phyloP scores from a whole-genome alignment of 2,329 filamentous ascomycete species.

The Cercospora zeina region DNA sequence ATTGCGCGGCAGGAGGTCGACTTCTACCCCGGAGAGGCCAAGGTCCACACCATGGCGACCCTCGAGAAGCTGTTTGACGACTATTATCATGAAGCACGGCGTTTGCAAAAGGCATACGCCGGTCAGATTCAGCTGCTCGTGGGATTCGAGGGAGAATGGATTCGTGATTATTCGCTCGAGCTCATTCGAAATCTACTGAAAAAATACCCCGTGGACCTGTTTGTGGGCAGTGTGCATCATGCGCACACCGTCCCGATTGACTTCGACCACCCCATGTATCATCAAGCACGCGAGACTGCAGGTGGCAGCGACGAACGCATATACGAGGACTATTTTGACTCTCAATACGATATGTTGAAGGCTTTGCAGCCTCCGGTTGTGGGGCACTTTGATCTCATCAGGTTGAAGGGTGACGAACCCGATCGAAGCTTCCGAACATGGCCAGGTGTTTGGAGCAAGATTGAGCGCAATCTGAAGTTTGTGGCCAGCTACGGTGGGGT shows the following conservation, averaged over 20 bases:
- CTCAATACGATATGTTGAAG: conserved; percentile 77
- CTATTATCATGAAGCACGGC: conserved; percentile 73
- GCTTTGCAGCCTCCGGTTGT: conserved; percentile 73
- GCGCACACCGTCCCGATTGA: conserved; percentile 85
- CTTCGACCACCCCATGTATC: conserved; percentile 70
- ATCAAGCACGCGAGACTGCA: conserved; percentile 57
- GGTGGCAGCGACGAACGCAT: conserved; percentile 70
- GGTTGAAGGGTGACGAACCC: conserved; percentile 72
- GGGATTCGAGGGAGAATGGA: conserved; percentile 93
- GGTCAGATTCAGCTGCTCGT: conserved; percentile 73
- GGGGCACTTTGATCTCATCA: conserved; percentile 90
- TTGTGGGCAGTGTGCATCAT: conserved; percentile 91
- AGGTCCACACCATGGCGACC: conserved; percentile 45
- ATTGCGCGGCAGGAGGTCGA: conserved; percentile 81
- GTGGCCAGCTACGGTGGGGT: conserved; percentile 74
- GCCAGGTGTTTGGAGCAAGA: conserved; percentile 67
- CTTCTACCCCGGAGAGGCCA: conserved; percentile 82
- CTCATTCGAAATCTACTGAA: conserved; percentile 61
- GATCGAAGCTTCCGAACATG: conserved; percentile 51
- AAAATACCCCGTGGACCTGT: conserved; percentile 74
- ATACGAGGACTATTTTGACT: conserved; percentile 83
- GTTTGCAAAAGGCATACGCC: conserved; percentile 70
- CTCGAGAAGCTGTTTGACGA: conserved; percentile 61
- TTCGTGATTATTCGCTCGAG: conserved; percentile 65
- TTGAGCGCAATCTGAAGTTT: conserved; percentile 71